A percentile compares a stretch with the other conserved stretches of the same genome.
phyloP scores from a whole-genome alignment of 129 eudicot species.

The Artemisia tridentata region DNA sequence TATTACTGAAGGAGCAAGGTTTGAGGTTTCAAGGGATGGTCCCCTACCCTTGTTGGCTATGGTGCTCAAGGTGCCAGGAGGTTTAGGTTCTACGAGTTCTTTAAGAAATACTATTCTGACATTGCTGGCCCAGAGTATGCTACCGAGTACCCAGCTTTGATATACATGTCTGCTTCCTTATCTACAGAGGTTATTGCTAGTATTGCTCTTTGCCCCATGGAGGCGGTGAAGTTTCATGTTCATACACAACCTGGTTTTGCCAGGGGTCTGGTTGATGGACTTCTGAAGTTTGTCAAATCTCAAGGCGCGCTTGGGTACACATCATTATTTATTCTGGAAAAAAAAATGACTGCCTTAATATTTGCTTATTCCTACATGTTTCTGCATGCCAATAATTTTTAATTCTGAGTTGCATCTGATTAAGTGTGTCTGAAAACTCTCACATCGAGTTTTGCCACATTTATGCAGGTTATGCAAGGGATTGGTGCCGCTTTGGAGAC shows the following conservation, averaged over 20 bases:
- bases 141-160: constrained; percentile 66
- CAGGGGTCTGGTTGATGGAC: constrained; percentile 69
- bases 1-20: constrained; percentile 74
- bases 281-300: constrained; percentile 74
- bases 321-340: neutral
- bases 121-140: constrained; percentile 81
- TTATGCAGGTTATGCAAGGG: constrained; percentile 76
- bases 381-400: neutral
- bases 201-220: constrained; percentile 75
- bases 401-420: neutral
- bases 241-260: constrained; percentile 93
- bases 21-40: constrained; percentile 68
- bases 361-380: no score
- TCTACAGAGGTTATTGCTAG: constrained; percentile 82
- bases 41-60: constrained; percentile 72
- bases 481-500: constrained; percentile 86
- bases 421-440: neutral
- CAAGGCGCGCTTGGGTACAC: constrained; percentile 76
- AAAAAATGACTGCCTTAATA: no score
- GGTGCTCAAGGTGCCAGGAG: constrained; percentile 92
- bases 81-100: constrained; percentile 80
- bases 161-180: constrained; percentile 81
- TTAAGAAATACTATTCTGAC: constrained; percentile 84
- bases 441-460: neutral
- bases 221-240: constrained; percentile 81